Base-by-base conservation (phyloP, 164 flowering plant genomes). In the Buxus sempervirens region DNA sequence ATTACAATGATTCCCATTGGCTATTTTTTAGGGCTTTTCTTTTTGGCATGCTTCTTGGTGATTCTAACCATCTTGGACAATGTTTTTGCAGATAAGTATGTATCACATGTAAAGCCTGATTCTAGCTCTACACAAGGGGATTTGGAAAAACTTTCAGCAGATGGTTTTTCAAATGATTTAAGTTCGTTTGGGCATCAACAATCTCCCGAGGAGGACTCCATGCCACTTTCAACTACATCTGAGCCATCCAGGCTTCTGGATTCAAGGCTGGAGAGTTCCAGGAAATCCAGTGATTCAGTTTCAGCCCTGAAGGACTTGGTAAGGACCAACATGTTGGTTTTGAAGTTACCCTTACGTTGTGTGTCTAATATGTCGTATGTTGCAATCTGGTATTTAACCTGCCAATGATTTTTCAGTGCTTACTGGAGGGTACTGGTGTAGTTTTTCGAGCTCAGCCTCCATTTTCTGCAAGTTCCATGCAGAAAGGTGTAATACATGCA, bases 31-130 rank as follows among this genome's bases (percentile, higher is more conserved):
- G 53, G 57, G 41, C 54, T 19, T 21, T 66, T 1, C 57, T 16
- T 64, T 25, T 38, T 24, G 19, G 24, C 9, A 18, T 45, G 19
- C 18, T 22, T 32, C 54, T n/a, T 70, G 26, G 65, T 58, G 36
- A 66, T 66, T 38, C 66, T 82, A 54, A 73, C 67, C 21, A 58
- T 54, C 6, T 32, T 27, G 51, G 54, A 42, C 26, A 62, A 28
- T 69, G 4, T 66, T 57, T 32, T 72, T 81, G 80, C 90, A 95
- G 98, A 88, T 80, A 82, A 75, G 62, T 95, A 90, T 76, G 24
- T 89, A 53, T 76, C 88, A n/a, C 77, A 73, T 73, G 54, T 60
- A 27, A 83, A 83, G 62, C 69, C 80, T 67, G 94, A 89, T 69
- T 62, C 83, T 62, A 76, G 72, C 59, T 45, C 74, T 49, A 58